Conservation (phyloP, 805 yeast species). For the Hanseniaspora singularis region DNA sequence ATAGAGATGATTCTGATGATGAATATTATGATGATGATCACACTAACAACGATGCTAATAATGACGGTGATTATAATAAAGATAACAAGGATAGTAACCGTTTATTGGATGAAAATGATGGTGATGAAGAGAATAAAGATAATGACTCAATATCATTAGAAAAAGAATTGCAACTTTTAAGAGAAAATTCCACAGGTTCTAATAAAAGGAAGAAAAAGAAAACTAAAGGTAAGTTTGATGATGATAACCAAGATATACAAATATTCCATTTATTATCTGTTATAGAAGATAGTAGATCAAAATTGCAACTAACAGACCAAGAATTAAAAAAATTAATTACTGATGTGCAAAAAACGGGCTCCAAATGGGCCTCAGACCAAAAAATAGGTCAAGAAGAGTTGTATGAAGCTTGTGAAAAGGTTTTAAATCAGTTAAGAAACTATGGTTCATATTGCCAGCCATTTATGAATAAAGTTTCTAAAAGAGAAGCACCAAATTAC, state of each 20-base stretch:
- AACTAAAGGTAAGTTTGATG: neutral
- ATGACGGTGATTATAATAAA: slow-evolving; percentile 19
- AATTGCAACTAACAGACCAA: slow-evolving; percentile 58
- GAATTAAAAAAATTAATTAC: slow-evolving; percentile 75
- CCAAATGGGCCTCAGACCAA: slow-evolving; percentile 96
- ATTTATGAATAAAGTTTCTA: slow-evolving; percentile 87
- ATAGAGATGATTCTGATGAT: slow-evolving; percentile 20
- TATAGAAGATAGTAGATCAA: slow-evolving; percentile 71
- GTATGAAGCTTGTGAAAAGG: slow-evolving; percentile 95
- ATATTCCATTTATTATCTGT: slow-evolving; percentile 67
- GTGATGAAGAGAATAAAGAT: slow-evolving; percentile 19
- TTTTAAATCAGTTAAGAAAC: slow-evolving; percentile 75
- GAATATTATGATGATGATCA: slow-evolving; percentile 16
- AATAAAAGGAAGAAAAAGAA: slow-evolving; percentile 8
- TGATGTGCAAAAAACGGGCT: slow-evolving; percentile 89
- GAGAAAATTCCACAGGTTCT: neutral
- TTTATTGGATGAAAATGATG: slow-evolving; percentile 18
- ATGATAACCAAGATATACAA: slow-evolving; percentile 30
- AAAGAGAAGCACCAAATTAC: slow-evolving; percentile 96
- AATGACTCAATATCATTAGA: slow-evolving; percentile 23
- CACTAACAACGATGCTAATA: slow-evolving; percentile 17
- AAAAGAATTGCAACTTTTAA: neutral
- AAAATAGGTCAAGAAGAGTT: slow-evolving; percentile 94
- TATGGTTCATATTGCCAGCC: slow-evolving; percentile 96
- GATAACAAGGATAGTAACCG: slow-evolving; percentile 20